Evolutionary conservation across 495 filamentous ascomycete genomes (phyloP).

Genomic region (Rhypophila decipiens): DNA sequence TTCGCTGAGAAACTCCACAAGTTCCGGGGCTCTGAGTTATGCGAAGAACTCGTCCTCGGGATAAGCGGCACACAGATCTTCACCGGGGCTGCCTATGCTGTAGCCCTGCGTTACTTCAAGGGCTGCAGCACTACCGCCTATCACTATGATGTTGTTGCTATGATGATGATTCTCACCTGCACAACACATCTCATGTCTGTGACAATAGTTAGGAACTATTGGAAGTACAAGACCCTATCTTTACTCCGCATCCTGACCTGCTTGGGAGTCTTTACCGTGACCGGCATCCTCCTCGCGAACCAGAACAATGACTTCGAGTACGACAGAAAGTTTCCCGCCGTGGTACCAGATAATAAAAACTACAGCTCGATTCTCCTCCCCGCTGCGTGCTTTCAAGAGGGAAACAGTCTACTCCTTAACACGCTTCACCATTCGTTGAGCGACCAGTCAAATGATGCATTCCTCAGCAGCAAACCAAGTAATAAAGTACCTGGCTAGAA

Average conservation of each 20-base stretch:
- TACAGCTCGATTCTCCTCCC: constrained; percentile 21
- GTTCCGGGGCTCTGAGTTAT: constrained; percentile 21
- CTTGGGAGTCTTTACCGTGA: constrained; percentile 17
- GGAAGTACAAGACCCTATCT: constrained; percentile 20
- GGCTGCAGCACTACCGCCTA: constrained; percentile 34
- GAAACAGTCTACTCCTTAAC: constrained; percentile 3
- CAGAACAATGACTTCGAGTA: constrained; percentile 13
- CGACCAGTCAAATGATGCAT: not conserved
- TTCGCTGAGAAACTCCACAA: not conserved
- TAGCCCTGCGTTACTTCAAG: constrained; percentile 27
- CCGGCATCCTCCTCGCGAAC: constrained; percentile 26
- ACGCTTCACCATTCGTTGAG: constrained; percentile 7
- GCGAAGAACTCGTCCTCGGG: constrained; percentile 27
- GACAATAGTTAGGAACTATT: constrained; percentile 28
- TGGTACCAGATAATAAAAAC: constrained; percentile 12
- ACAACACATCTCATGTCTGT: constrained; percentile 32
- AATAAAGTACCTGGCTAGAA: constrained; percentile 25
- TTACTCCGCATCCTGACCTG: constrained; percentile 18
- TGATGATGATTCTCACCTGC: constrained; percentile 33
- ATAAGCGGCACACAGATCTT: constrained; percentile 36
- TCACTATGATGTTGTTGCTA: constrained; percentile 34
- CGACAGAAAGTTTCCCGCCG: constrained; percentile 15
- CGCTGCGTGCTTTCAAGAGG: constrained; percentile 24
- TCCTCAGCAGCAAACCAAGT: not conserved
- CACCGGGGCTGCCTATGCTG: constrained; percentile 29